Evolutionary conservation across 2,329 filamentous ascomycete genomes (phyloP).

Genomic region (Sarocladiaceae sp.): DNA sequence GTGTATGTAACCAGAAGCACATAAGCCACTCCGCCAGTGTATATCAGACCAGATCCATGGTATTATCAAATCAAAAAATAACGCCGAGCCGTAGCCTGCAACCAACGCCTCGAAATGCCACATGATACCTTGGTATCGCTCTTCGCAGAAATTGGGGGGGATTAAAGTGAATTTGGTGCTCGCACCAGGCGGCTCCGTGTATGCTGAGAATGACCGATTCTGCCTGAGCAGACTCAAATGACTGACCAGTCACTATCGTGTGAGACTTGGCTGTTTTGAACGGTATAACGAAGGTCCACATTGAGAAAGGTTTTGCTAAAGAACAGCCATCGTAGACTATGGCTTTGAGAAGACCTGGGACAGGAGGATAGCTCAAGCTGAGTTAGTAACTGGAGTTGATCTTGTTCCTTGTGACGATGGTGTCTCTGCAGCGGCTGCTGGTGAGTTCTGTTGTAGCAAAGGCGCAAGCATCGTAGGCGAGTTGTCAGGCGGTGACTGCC

Average conservation of each 20-base stretch:
- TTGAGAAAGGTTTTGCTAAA: too few species aligned
- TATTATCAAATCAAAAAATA: slow-evolving; percentile 1
- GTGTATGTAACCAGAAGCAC: background rate
- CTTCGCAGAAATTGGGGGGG: background rate
- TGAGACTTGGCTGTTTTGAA: too few species aligned
- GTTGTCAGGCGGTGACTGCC: background rate
- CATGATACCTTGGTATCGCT: background rate
- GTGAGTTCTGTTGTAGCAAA: background rate
- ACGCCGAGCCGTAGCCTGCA: background rate
- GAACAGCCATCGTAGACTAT: too few species aligned
- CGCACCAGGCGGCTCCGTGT: background rate
- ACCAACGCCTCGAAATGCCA: background rate
- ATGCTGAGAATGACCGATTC: background rate
- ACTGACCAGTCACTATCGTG: too few species aligned
- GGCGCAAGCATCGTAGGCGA: slow-evolving; percentile 1
- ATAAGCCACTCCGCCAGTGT: background rate
- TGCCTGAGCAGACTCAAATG: too few species aligned
- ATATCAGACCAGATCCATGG: background rate
- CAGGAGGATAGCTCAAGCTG: background rate
- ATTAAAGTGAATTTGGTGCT: background rate
- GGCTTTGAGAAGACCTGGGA: too few species aligned
- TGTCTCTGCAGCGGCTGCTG: background rate
- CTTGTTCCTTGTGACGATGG: background rate
- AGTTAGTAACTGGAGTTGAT: slow-evolving; percentile 1
- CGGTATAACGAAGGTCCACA: too few species aligned